Evolutionary conservation across 2,329 filamentous ascomycete species (phyloP).

Genomic region (Ascochyta clinopodiicola): DNA sequence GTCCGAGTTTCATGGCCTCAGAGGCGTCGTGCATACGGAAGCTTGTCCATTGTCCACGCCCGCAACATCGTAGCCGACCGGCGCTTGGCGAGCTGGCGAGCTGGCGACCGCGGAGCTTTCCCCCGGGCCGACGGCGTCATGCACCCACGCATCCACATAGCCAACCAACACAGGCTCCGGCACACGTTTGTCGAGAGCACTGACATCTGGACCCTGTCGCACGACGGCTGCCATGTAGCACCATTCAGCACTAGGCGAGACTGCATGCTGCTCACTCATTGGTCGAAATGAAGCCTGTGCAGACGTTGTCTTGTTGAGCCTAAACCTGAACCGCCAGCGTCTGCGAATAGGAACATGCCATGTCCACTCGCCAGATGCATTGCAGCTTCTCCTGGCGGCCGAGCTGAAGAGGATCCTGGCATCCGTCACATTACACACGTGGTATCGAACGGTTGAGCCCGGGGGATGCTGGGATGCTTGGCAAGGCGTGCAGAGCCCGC

Average conservation of each 20-base stretch:
- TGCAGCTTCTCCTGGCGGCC: constrained; percentile 16
- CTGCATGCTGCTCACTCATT: constrained; percentile 5
- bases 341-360: constrained; percentile 4
- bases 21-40: constrained; percentile 22
- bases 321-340: constrained; percentile 9
- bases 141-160: not conserved
- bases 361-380: constrained; percentile 15
- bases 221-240: constrained; percentile 19
- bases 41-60: constrained; percentile 7
- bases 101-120: not conserved
- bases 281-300: constrained; percentile 13
- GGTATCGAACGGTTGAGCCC: not conserved
- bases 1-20: not conserved
- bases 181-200: constrained; percentile 8
- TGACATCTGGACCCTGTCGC: constrained; percentile 6
- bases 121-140: constrained; percentile 30
- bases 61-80: constrained; percentile 19
- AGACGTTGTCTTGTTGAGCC: constrained; percentile 11
- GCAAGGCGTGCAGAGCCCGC: constrained; percentile 10
- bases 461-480: not conserved
- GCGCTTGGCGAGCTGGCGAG: constrained; percentile 18
- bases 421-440: constrained; percentile 8
- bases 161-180: constrained; percentile 20
- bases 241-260: constrained; percentile 10
- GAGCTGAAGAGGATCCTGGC: constrained; percentile 15